Evolutionary conservation across 768 basidiomycete genomes (phyloP), one percentile per base, ranked within the genome.

Genomic region (Mrakia frigida): DNA sequence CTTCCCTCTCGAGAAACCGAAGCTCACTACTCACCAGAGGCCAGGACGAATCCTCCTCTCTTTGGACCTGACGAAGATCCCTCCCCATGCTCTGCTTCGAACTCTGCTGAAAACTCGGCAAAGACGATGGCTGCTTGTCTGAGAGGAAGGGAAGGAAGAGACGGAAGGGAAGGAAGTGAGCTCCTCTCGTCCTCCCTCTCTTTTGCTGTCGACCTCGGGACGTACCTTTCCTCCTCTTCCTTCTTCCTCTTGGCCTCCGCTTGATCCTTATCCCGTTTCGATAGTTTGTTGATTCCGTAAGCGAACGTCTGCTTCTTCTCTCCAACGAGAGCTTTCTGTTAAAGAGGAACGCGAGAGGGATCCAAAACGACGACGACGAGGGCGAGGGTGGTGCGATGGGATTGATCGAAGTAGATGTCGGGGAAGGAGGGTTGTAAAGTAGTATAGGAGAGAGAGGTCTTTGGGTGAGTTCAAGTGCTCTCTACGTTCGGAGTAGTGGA

Each of bases 241-340:
- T 79, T 74, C 75, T 94, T 97, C 53, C 90, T 90, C 81, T 95
- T 94, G 50, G 92, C 95, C 69, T 90, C 91, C 81, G 98, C 95
- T 81, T 90, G 90, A 82, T 98, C 97, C 81, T 91, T 91, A 84
- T 98, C 95, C 79, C 92, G 87, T 76, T 91, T 90, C 23, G 94
- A 94, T 85, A 98, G 98, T 77, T 90, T 89, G 72, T 90, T 88
- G 52, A 88, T 91, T n/a, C 84, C 94, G 81, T 92, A 89, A 43
- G 92, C 84, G 84, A 92, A 97, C 68, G 92, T 91, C 50, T 91
- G 90, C 76, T 91, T 84, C 84, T 96, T 96, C 80, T 90, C 88
- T 81, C 91, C 90, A 80, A 93, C 92, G 77, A 96, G 75, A 37
- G 43, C 31, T 31, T 59, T 77, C 70, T 67, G 46, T 35, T n/a